Percentiles rank a stretch among this genome's conserved stretches.
Conservation (phyloP, 2,329 filamentous ascomycete genomes). For the Pezicula carpinea region DNA sequence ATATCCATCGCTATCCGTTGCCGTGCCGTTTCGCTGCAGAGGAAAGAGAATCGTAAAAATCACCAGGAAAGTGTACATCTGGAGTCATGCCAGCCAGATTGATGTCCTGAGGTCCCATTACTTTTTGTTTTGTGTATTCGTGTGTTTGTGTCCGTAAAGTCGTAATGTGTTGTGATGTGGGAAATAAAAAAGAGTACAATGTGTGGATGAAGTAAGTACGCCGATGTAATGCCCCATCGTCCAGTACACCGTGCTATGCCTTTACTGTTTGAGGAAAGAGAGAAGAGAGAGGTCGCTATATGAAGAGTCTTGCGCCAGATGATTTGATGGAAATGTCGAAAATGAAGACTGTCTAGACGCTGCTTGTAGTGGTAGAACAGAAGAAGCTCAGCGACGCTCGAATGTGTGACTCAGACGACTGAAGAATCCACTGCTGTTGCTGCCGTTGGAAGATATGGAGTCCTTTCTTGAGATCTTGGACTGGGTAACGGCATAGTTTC, state of each 20-base stretch:
- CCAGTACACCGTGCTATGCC: too few species aligned
- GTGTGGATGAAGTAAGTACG: too few species aligned
- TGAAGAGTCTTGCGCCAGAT: too few species aligned
- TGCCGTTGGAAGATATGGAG: conserved; percentile 17
- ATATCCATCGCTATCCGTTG: conserved; percentile 19
- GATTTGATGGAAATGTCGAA: conserved; percentile 6
- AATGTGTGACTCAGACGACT: conserved; percentile 19
- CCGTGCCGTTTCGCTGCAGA: conserved; percentile 13
- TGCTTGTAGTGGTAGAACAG: too few species aligned
- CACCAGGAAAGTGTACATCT: conserved; percentile 19
- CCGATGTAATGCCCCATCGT: too few species aligned
- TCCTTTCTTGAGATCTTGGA: conserved; percentile 16
- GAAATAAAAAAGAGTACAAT: too few species aligned
- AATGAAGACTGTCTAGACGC: not conserved
- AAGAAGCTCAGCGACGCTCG: conserved; percentile 13
- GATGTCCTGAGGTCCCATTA: conserved; percentile 23
- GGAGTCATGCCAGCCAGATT: conserved; percentile 24
- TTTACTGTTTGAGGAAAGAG: too few species aligned
- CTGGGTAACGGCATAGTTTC: conserved; percentile 18
- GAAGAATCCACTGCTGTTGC: conserved; percentile 18
- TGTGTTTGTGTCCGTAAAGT: conserved; percentile 7
- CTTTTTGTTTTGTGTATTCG: conserved; percentile 12
- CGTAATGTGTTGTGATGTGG: conserved; percentile 7
- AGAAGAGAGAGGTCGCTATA: too few species aligned
- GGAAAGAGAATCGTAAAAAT: conserved; percentile 18